These are phyloP conservation scores for Lunasporangiospora selenospora DNA, from an alignment of 192 early-diverging fungal species.

Conservation along the genomic window DNA sequence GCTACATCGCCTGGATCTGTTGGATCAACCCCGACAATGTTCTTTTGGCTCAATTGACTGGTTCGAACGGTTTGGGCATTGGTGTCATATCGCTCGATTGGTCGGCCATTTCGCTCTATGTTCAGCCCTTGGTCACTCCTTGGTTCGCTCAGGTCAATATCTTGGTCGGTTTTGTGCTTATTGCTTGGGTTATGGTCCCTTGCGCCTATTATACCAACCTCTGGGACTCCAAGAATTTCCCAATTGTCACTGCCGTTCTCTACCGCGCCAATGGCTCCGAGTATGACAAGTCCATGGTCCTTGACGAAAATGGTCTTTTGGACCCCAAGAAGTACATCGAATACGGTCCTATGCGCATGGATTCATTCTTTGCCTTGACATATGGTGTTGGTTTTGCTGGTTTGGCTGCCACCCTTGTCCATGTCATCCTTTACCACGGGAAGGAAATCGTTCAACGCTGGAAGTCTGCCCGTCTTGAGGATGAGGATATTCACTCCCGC, in stretches of 20 bases:
- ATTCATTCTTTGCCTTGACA: slow-evolving; percentile 49
- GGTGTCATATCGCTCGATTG: slow-evolving; percentile 64
- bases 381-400: slow-evolving; percentile 59
- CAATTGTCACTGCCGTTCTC: slow-evolving; percentile 41
- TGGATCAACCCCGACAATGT: slow-evolving; percentile 52
- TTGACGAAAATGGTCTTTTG: slow-evolving; percentile 31
- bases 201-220: slow-evolving; percentile 53
- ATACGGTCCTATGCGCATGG: slow-evolving; percentile 52
- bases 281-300: slow-evolving; percentile 29
- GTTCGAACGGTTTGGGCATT: slow-evolving; percentile 57
- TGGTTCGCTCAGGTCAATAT: slow-evolving; percentile 57
- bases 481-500: slow-evolving; percentile 66
- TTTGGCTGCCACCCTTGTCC: slow-evolving; percentile 58
- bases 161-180: slow-evolving; percentile 50
- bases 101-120: slow-evolving; percentile 51
- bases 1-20: slow-evolving; percentile 54
- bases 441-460: slow-evolving; percentile 66
- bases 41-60: slow-evolving; percentile 48
- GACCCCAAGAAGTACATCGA: slow-evolving; percentile 38
- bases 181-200: slow-evolving; percentile 58
- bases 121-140: slow-evolving; percentile 48
- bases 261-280: slow-evolving; percentile 30
- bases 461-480: slow-evolving; percentile 25
- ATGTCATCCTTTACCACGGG: slow-evolving; percentile 70
- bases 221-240: slow-evolving; percentile 47